These are phyloP conservation scores for Ascomycota sp. DNA, from an alignment of 2,329 filamentous ascomycete species.

Conservation along the genomic window DNA sequence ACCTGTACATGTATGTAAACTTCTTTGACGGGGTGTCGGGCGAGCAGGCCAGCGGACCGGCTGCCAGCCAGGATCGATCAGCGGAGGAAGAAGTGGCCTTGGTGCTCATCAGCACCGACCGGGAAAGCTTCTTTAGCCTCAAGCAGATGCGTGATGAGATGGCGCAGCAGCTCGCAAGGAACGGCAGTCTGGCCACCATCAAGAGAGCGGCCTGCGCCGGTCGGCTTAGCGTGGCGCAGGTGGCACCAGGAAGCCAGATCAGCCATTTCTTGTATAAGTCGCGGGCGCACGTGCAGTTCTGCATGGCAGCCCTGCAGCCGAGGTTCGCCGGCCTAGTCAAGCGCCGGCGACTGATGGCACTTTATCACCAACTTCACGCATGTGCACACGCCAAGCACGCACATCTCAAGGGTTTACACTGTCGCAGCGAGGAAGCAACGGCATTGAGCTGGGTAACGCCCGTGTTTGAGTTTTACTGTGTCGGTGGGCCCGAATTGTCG, in stretches of 20 bases:
- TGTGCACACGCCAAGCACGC: conserved; percentile 69
- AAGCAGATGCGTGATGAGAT: conserved; percentile 50
- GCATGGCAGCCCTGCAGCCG: conserved; percentile 64
- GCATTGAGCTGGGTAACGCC: conserved; percentile 83
- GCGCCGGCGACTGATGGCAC: conserved; percentile 53
- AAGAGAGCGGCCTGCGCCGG: conserved; percentile 48
- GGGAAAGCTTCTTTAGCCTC: conserved; percentile 82
- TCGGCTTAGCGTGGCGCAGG: conserved; percentile 49
- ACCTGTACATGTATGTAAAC: conserved; percentile 97
- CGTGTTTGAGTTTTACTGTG: conserved; percentile 81
- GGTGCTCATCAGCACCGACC: conserved; percentile 77
- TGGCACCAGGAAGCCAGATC: conserved; percentile 61
- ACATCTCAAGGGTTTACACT: conserved; percentile 72
- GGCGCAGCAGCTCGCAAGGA: conserved; percentile 50
- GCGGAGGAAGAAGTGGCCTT: conserved; percentile 69
- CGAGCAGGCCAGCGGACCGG: conserved; percentile 20
- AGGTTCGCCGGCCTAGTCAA: conserved; percentile 39
- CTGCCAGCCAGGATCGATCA: conserved; percentile 36
- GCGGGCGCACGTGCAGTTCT: conserved; percentile 83
- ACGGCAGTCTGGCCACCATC: conserved; percentile 56
- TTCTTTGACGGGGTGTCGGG: conserved; percentile 49
- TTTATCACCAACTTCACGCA: conserved; percentile 73
- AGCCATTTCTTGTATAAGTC: conserved; percentile 95
- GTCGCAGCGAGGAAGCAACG: conserved; percentile 51
- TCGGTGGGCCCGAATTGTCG: conserved; percentile 57